Base-by-base conservation (phyloP, 2,329 filamentous ascomycete genomes). In the Grosmannia huntii region DNA sequence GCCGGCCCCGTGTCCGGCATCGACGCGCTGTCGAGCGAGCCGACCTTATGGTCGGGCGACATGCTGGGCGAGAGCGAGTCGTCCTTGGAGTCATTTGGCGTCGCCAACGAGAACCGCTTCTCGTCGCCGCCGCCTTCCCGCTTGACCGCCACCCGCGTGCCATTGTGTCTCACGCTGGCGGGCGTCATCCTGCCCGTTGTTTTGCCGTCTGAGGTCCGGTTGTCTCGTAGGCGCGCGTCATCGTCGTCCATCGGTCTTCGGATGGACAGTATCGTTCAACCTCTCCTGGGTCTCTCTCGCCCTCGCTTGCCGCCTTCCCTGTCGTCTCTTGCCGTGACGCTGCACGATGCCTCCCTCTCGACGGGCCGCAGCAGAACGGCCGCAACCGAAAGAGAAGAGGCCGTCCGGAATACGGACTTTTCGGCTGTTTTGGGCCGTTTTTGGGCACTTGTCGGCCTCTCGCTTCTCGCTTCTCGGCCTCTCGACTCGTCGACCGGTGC, bases 1-100 rank as follows among this genome's bases (percentile, higher is more conserved):
- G 82, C 54, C 3, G 87, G 83, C 25, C 65, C 67, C 38, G 73
- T 73, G 57, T 76, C 75, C 31, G 75, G 74, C 7, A 75, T 77
- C 53, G 75, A 76, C 52, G 70, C 71, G 68, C 74, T 76, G 57
- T 76, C 76, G 64, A 71, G 75, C 59, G 73, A 56, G 33, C 55
- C 72, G 57, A 73, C 71, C 63, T 80, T 80, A 63, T 67, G 62
- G 48, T 75, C 74, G 57, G 72, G 71, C 56, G 76, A 77, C 65
- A 71, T 62, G 61, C 71, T 76, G 51, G 74, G 69, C 5, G 74
- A 74, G 53, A 68, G 66, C 44, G 71, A 73, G 27, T 68, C 68
- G 57, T 65, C 60, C 61, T 74, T 75, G 64, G 69, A 72, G 44
- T 64, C 69, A 62, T 71, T 71, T n/a, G 73, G 70, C 14, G 73